Conservation (phyloP, 2,329 filamentous ascomycete species). For the Fonsecaea multimorphosa region DNA sequence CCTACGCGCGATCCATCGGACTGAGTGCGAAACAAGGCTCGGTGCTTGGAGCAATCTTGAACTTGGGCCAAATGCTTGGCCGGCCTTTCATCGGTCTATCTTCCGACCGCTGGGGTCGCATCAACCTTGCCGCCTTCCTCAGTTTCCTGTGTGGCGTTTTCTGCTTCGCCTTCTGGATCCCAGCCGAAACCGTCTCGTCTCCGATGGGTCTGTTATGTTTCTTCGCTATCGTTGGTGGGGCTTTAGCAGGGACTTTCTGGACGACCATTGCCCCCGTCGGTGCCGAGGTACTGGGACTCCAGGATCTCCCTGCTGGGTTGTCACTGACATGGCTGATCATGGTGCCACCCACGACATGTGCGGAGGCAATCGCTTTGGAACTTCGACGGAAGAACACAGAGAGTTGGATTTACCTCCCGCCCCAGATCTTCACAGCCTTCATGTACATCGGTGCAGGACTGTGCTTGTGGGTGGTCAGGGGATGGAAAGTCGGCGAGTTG, state of each 20-base stretch:
- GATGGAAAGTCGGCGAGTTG: slow-evolving; percentile 49
- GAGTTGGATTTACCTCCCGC: slow-evolving; percentile 46
- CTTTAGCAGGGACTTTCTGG: slow-evolving; percentile 67
- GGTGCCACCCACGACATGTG: slow-evolving; percentile 57
- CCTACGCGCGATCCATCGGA: slow-evolving; percentile 66
- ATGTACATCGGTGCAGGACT: slow-evolving; percentile 64
- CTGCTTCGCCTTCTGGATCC: slow-evolving; percentile 67
- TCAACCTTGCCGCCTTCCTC: slow-evolving; percentile 66
- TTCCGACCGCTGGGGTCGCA: slow-evolving; percentile 64
- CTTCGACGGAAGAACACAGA: slow-evolving; percentile 53
- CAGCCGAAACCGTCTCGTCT: slow-evolving; percentile 59
- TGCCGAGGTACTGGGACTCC: slow-evolving; percentile 66
- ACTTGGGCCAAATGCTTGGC: slow-evolving; percentile 64
- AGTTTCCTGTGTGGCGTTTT: slow-evolving; percentile 64
- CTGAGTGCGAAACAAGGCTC: slow-evolving; percentile 65
- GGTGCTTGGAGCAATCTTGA: slow-evolving; percentile 67
- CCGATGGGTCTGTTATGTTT: slow-evolving; percentile 59
- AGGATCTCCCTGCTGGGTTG: slow-evolving; percentile 62
- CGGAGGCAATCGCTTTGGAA: slow-evolving; percentile 64
- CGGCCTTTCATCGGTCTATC: slow-evolving; percentile 68
- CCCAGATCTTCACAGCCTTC: slow-evolving; percentile 64
- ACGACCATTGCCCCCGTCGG: slow-evolving; percentile 63
- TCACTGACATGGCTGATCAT: slow-evolving; percentile 66
- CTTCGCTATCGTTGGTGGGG: slow-evolving; percentile 65
- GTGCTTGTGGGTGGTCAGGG: slow-evolving; percentile 52